Base-by-base conservation (phyloP, 805 yeast genomes). In the Diddensiella santjacobensis region DNA sequence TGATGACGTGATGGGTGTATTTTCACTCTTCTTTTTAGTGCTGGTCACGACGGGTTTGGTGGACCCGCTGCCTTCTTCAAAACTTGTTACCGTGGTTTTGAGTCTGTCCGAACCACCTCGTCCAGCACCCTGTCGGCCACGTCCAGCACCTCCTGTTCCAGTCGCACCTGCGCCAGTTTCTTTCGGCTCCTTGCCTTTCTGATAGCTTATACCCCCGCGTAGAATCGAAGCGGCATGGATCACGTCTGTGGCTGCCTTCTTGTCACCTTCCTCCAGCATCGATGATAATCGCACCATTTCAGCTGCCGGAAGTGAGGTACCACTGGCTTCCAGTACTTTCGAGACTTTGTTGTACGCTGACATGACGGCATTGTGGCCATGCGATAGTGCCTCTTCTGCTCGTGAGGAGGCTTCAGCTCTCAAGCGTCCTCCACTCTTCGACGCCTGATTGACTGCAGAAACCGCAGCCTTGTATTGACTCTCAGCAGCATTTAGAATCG, bases 301-400 rank as follows among this genome's bases (percentile, higher is more conserved):
- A 4, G 13, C 8, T 10, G 31, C 17, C 10, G 43, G 43, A 11
- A 40, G 17, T 6, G 43, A 23, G 8, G 38, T 10, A n/a, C 43
- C 43, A 11, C 29, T 26, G 11, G 43, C 43, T 18, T 5, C 22
- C 6, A 40, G 15, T 10, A 40, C 15, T 19, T 24, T 17, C 19
- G 43, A 22, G 30, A 40, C 43, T 40, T 40, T 20, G 10, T 29
- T n/a, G 23, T 46, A 41, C n/a, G 49, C 45, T 5, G 4, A 22
- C 6, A 20, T 23, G 2, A 40, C 41, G 8, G 15, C 31, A 20
- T 17, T 26, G 13, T 40, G 35, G 8, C 45, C 49, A 23, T 40
- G 29, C 6, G 44, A 33, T 3, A 46, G 26, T 4, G 49, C 49
- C n/a, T 40, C 40, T 17, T 33, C 39, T 4, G 49, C 49, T 3